Conservation (phyloP, 768 basidiomycete species). For the Boletus pseudo-olivaceus region DNA sequence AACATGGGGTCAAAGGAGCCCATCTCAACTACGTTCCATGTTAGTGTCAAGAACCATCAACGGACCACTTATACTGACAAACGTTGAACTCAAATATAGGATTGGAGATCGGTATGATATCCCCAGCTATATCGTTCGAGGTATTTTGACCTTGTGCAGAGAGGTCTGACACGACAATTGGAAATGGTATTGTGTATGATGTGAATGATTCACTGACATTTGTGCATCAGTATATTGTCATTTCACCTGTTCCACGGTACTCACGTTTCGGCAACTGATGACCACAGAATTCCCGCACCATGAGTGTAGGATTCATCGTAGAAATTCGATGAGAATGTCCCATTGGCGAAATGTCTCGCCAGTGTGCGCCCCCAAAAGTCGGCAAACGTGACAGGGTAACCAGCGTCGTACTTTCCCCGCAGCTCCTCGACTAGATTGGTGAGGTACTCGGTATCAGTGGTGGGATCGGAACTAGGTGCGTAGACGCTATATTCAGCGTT, state of each 20-base stretch:
- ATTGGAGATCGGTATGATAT: conserved; percentile 30
- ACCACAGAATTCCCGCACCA: conserved; percentile 36
- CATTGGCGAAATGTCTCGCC: conserved; percentile 38
- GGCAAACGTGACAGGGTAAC: conserved; percentile 30
- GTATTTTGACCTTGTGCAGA: conserved; percentile 24
- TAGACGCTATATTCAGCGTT: conserved; percentile 21
- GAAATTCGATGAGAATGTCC: conserved; percentile 33
- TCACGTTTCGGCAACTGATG: conserved; percentile 32
- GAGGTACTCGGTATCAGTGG: conserved; percentile 16
- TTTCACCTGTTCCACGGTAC: conserved; percentile 5
- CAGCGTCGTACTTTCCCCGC: conserved; percentile 29
- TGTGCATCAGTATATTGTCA: not conserved
- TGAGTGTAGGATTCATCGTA: conserved; percentile 29
- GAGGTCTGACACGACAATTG: conserved; percentile 34
- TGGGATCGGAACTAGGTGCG: conserved; percentile 18
- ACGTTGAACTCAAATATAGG: conserved; percentile 37
- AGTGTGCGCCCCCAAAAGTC: conserved; percentile 29
- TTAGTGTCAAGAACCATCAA: not conserved
- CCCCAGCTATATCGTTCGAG: conserved; percentile 17
- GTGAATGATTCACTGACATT: conserved; percentile 30
- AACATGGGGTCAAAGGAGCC: conserved; percentile 42
- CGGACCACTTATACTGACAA: conserved; percentile 17
- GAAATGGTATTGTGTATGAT: conserved; percentile 37
- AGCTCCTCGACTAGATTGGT: conserved; percentile 24
- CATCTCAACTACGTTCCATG: conserved; percentile 31